Evolutionary conservation across 2,329 filamentous ascomycete genomes (phyloP).

Genomic region (Arthrobotrys iridis): DNA sequence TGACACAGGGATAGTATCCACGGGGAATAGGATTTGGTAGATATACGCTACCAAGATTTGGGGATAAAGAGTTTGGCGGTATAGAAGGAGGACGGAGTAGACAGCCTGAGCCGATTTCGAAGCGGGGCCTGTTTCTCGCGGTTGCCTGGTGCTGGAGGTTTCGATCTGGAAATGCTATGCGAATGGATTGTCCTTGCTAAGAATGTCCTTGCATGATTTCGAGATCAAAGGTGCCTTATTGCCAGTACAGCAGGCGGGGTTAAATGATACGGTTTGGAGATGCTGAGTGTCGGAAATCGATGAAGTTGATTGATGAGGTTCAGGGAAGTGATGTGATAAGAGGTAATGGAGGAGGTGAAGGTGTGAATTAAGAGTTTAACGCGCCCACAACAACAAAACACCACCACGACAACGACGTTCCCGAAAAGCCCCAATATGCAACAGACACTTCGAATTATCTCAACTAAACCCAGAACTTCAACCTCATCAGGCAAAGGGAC

Average conservation of each 20-base stretch:
- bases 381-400: conserved; percentile 44
- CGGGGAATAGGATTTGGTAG: not conserved
- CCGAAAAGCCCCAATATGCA: not conserved
- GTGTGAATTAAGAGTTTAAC: conserved; percentile 3
- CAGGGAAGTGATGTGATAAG: not conserved
- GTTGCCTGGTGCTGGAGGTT: not conserved
- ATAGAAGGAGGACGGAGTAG: not conserved
- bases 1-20: not conserved
- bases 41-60: not conserved
- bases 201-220: conserved; percentile 26
- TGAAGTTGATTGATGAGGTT: not conserved
- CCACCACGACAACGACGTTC: conserved; percentile 20
- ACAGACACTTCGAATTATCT: not conserved
- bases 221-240: conserved; percentile 2
- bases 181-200: conserved; percentile 26
- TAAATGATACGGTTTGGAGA: conserved; percentile 1
- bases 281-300: not conserved
- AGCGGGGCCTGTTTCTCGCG: conserved; percentile 11
- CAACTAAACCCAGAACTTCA: not conserved
- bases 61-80: not conserved
- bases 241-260: not conserved
- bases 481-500: not conserved
- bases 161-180: not conserved
- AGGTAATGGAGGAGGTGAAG: not conserved
- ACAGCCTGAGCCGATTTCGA: not conserved